Base-by-base conservation (phyloP, 2,329 filamentous ascomycete species). In the Gyromitra esculenta region DNA sequence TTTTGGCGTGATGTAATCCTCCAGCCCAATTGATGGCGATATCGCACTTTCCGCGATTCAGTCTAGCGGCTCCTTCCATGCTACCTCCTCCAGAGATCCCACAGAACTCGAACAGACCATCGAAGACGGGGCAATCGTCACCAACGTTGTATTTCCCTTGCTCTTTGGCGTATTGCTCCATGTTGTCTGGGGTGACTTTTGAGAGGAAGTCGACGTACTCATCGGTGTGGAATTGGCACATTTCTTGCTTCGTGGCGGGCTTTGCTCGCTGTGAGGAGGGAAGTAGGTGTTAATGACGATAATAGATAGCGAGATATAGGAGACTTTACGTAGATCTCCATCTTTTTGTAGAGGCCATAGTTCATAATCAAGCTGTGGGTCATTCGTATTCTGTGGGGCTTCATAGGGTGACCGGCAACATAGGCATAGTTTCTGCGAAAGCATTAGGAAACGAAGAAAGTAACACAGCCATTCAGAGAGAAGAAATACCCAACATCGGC, bases 21-120 rank as follows among this genome's bases (percentile, higher is more conserved):
- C 96, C 96, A 18, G 94, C 96, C 96, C 96, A 99, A 81, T 97
- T 96, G 82, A 99, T 94, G 70, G 96, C 96, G 82, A 99, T 97
- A 80, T 91, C 90, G 81, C 89, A 91, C 81, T 91, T 91, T 62
- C 88, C 88, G 73, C 89, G 85, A 80, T 91, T 91, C 80, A 91
- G 83, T 67, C 89, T 86, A n/a, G 89, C 89, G 8, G 90, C 90
- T 67, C 89, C 90, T 82, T 91, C 90, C 89, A 91, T 91, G 78
- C 88, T 90, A 45, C 89, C 90, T 73, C 90, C 90, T 8, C 90
- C 89, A 79, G 89, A 91, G 81, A 91, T 91, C 18, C 89, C 89
- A 80, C 89, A 91, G 82, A 91, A 91, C 81, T 91, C 89, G 78
- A 91, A 91, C 15, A 91, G 85, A 15, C 90, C 90, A 80, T 91